phyloP scores from a whole-genome alignment of 306 rosid species.

The Geum urbanum region DNA sequence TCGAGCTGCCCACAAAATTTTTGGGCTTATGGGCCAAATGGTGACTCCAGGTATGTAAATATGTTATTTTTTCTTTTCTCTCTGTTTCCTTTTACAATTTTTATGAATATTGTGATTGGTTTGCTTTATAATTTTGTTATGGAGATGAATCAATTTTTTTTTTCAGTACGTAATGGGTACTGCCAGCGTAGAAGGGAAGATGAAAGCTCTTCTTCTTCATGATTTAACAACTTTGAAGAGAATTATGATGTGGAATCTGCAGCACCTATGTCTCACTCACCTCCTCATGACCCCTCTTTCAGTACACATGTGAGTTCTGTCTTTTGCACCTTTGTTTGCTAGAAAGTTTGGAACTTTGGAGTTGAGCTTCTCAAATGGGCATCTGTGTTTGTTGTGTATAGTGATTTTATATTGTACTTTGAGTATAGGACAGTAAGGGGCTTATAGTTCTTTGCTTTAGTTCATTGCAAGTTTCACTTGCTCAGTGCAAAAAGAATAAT shows the following conservation, averaged over 20 bases:
- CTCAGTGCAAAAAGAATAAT: background rate
- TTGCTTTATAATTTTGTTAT: background rate
- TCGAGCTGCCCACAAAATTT: too few species aligned
- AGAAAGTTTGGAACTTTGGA: background rate
- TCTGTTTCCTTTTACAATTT: conserved; percentile 4
- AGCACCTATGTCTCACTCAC: conserved; percentile 29
- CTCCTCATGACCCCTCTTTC: conserved; percentile 15
- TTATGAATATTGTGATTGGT: background rate
- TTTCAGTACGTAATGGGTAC: conserved; percentile 33
- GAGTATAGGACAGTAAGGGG: conserved; percentile 3
- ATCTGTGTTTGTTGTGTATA: background rate
- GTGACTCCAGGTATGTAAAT: too few species aligned
- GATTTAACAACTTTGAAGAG: conserved; percentile 25
- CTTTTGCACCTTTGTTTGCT: background rate
- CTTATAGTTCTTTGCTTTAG: conserved; percentile 10
- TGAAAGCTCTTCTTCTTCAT: conserved; percentile 37
- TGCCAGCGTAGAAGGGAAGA: conserved; percentile 30
- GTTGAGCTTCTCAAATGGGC: conserved; percentile 3
- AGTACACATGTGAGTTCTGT: conserved; percentile 26
- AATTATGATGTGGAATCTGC: conserved; percentile 12
- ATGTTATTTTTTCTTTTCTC: conserved; percentile 28
- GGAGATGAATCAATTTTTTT: conserved; percentile 9
- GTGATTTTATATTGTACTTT: background rate
- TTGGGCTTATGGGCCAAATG: too few species aligned
- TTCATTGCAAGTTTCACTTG: background rate